These are phyloP conservation scores for Populus hybrid DNA, from an alignment of 441 rosid genomes.

Conservation along the genomic window DNA sequence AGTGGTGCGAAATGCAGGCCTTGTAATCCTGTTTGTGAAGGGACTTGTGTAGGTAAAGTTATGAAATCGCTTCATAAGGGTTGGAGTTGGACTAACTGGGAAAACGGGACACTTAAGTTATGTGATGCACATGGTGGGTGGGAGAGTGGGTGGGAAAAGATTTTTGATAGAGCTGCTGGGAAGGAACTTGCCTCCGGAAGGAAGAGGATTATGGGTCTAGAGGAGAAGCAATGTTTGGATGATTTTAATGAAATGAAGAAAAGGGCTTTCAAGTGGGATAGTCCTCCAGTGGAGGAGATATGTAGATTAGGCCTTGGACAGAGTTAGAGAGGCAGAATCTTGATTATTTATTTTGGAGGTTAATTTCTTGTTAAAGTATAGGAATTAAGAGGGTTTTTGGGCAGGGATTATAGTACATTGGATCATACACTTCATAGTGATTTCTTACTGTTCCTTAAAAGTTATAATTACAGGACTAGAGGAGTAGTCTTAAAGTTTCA, in stretches of 20 bases:
- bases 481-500: background rate
- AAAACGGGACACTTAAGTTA: constrained; percentile 49
- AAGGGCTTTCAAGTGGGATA: constrained; percentile 50
- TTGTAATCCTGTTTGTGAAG: constrained; percentile 52
- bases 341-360: background rate
- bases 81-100: constrained; percentile 95
- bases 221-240: constrained; percentile 42
- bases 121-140: constrained; percentile 75
- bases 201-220: constrained; percentile 31
- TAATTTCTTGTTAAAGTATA: background rate
- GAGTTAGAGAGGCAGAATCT: background rate
- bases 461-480: background rate
- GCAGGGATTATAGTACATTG: background rate
- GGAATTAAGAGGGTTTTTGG: background rate
- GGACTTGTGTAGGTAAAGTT: constrained; percentile 44
- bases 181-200: constrained; percentile 44
- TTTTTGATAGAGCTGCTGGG: constrained; percentile 55
- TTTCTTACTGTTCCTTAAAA: background rate
- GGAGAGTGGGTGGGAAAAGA: constrained; percentile 72
- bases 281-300: constrained; percentile 57
- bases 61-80: constrained; percentile 47
- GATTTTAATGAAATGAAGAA: constrained; percentile 60
- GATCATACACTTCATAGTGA: background rate
- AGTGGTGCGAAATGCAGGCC: constrained; percentile 95
- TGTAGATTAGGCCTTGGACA: constrained; percentile 45